Percentiles rank a stretch among this genome's conserved stretches.
Conservation (phyloP, 805 yeast genomes). For the Pichia nakasei region DNA sequence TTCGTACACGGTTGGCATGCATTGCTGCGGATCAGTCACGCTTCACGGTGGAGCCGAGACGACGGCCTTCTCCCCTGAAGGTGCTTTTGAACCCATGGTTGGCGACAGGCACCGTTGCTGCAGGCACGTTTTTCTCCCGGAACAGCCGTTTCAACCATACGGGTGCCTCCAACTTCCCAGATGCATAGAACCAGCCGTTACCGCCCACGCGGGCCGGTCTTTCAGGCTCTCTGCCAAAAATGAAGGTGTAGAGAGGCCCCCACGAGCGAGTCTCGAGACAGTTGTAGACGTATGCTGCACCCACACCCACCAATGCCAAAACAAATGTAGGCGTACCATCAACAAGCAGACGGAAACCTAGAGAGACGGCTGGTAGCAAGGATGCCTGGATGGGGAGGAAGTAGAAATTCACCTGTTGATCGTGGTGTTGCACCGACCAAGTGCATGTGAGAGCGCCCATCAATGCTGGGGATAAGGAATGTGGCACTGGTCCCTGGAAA, state of each 20-base stretch:
- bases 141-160: conserved; percentile 27
- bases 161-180: conserved; percentile 53
- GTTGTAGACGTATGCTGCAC: conserved; percentile 50
- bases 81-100: background rate
- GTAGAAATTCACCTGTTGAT: conserved; percentile 44
- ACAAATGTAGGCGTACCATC: conserved; percentile 34
- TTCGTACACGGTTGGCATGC: too few relatives aligned
- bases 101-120: background rate
- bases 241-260: conserved; percentile 33
- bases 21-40: background rate
- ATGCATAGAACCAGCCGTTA: conserved; percentile 34
- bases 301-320: conserved; percentile 40
- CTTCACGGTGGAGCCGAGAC: background rate
- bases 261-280: conserved; percentile 52
- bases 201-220: conserved; percentile 21
- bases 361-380: conserved; percentile 37
- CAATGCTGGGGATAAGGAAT: conserved; percentile 31
- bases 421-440: conserved; percentile 52
- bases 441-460: conserved; percentile 49
- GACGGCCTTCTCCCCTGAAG: background rate
- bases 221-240: conserved; percentile 24
- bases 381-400: conserved; percentile 47
- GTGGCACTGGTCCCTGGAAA: conserved; percentile 16
- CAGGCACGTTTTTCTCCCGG: background rate
- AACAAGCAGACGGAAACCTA: conserved; percentile 36